Percentiles rank a stretch among this genome's conserved stretches.
These are phyloP conservation scores for Withania somnifera DNA, from an alignment of 305 asterid genomes.

Conservation along the genomic window DNA sequence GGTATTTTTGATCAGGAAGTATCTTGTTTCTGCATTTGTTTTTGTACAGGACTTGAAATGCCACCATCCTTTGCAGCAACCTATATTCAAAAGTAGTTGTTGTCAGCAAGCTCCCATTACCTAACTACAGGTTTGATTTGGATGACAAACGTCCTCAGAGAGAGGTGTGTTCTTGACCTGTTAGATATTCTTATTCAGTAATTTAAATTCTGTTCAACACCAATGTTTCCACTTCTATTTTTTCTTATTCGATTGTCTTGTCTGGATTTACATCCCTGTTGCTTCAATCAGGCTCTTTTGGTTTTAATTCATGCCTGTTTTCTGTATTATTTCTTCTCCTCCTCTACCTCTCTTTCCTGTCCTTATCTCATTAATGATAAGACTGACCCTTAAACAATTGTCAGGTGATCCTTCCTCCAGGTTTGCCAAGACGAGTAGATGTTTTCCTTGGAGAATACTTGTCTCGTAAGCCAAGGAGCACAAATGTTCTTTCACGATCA, in stretches of 20 bases:
- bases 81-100: conserved; percentile 67
- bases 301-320: neutral
- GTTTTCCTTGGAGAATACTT: conserved; percentile 45
- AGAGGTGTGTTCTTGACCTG: conserved; percentile 50
- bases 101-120: conserved; percentile 88
- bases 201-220: neutral
- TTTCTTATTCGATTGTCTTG: neutral
- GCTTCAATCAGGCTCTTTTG: neutral
- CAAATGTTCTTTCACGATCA: conserved; percentile 40
- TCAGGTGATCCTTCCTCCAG: conserved; percentile 70
- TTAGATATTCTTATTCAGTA: conserved; percentile 4
- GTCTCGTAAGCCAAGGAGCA: conserved; percentile 44
- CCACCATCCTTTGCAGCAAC: conserved; percentile 47
- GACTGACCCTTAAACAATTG: conserved; percentile 13
- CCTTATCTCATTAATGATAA: conserved; percentile 4
- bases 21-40: neutral
- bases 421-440: conserved; percentile 50
- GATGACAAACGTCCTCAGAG: conserved; percentile 96
- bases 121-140: conserved; percentile 89
- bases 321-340: neutral
- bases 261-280: neutral
- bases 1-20: conserved; percentile 28
- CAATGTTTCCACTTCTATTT: conserved; percentile 1
- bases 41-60: neutral
- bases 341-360: neutral